A percentile compares a stretch with the other conserved stretches of the same genome.
These are phyloP conservation scores for Cutaneotrichosporon cavernicola DNA, from an alignment of 1,284 basidiomycete genomes.

Conservation along the genomic window DNA sequence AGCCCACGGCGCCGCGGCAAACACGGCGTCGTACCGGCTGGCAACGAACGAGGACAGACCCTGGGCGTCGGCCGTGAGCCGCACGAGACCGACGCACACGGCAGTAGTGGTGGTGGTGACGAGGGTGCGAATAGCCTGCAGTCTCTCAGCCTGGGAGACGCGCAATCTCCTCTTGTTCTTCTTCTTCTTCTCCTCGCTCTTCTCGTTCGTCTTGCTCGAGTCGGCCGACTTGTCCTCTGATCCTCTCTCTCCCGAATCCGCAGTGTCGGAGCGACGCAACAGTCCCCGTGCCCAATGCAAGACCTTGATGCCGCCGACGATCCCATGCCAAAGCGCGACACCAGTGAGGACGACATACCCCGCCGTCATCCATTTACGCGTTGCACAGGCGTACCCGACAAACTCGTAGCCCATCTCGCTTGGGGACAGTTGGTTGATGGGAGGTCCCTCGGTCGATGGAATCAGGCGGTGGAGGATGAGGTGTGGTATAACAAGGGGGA, in stretches of 20 bases:
- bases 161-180: background rate
- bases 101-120: constrained; percentile 31
- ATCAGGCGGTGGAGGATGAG: constrained; percentile 41
- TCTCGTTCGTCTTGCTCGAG: background rate
- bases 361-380: constrained; percentile 27
- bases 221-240: background rate
- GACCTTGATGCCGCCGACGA: constrained; percentile 42
- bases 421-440: constrained; percentile 39
- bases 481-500: constrained; percentile 36
- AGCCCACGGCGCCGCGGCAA: constrained; percentile 29
- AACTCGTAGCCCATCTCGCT: constrained; percentile 48
- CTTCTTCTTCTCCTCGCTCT: background rate
- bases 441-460: constrained; percentile 31
- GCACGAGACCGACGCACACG: constrained; percentile 34
- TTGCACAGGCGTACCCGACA: constrained; percentile 38
- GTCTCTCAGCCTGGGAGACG: background rate
- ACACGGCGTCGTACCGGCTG: constrained; percentile 40
- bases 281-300: constrained; percentile 36
- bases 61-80: constrained; percentile 33
- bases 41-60: constrained; percentile 27
- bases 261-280: constrained; percentile 2
- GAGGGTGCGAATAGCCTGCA: constrained; percentile 17
- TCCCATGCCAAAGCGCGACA: constrained; percentile 32
- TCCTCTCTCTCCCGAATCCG: constrained; percentile 1
- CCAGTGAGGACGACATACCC: constrained; percentile 34